A percentile compares a stretch with the other conserved stretches of the same genome.
phyloP scores from a whole-genome alignment of 768 basidiomycete species.

The Trametes cingulata region DNA sequence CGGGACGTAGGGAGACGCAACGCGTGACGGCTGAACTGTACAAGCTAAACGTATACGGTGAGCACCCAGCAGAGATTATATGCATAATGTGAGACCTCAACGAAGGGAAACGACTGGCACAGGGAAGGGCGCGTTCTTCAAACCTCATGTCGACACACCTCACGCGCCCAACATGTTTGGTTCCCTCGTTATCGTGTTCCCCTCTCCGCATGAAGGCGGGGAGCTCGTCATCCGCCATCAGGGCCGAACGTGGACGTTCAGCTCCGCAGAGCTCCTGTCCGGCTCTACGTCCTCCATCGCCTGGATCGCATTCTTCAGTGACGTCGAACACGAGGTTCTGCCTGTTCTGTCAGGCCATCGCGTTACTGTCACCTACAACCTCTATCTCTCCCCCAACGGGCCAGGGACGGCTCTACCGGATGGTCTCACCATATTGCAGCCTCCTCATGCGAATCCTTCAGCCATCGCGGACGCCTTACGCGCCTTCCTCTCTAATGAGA shows the following conservation, averaged over 20 bases:
- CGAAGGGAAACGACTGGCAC: too few relatives aligned
- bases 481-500: slow-evolving; percentile 32
- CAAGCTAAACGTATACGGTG: background rate
- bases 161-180: slow-evolving; percentile 36
- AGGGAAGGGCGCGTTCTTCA: slow-evolving; percentile 32
- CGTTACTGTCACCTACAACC: slow-evolving; percentile 46
- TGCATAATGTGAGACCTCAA: too few relatives aligned
- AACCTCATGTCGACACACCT: slow-evolving; percentile 32
- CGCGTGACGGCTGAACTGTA: background rate
- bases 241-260: slow-evolving; percentile 26
- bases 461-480: slow-evolving; percentile 20
- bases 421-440: background rate
- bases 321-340: slow-evolving; percentile 47
- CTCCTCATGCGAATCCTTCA: background rate
- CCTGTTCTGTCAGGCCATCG: slow-evolving; percentile 42
- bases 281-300: slow-evolving; percentile 20
- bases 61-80: too few relatives aligned
- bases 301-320: slow-evolving; percentile 45
- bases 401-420: background rate
- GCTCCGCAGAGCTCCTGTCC: slow-evolving; percentile 34
- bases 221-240: slow-evolving; percentile 35
- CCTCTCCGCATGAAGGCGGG: slow-evolving; percentile 48
- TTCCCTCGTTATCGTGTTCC: slow-evolving; percentile 50
- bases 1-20: slow-evolving; percentile 12
- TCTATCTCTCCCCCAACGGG: slow-evolving; percentile 25